These are phyloP conservation scores for Talaromyces islandicus DNA, from an alignment of 2,329 filamentous ascomycete genomes.

Conservation along the genomic window DNA sequence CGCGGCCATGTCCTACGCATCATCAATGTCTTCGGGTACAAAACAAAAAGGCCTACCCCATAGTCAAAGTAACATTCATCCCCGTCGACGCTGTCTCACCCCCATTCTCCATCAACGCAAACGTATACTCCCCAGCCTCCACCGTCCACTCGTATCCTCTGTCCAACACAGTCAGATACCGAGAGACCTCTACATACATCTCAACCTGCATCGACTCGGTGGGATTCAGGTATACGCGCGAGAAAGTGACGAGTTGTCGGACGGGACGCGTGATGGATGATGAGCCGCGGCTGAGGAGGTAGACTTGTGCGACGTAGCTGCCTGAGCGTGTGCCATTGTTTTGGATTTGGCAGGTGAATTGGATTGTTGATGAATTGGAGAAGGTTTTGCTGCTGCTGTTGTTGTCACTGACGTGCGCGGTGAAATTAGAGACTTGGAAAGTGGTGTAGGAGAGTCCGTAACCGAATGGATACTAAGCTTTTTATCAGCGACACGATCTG, in stretches of 20 bases:
- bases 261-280: background rate
- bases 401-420: background rate
- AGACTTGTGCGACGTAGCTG: background rate
- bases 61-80: constrained; percentile 28
- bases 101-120: constrained; percentile 38
- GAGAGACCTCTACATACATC: constrained; percentile 14
- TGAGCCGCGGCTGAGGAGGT: background rate
- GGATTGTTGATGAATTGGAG: background rate
- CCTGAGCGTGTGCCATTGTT: background rate
- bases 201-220: constrained; percentile 25
- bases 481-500: too few species aligned
- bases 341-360: background rate
- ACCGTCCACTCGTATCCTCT: constrained; percentile 39
- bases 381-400: background rate
- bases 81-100: constrained; percentile 24
- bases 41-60: background rate
- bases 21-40: background rate
- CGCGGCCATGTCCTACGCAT: background rate
- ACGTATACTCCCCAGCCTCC: constrained; percentile 39
- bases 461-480: background rate
- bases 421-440: background rate
- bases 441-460: constrained; percentile 16
- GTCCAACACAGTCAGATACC: constrained; percentile 40
- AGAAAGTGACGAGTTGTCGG: background rate
- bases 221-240: background rate